Percentiles rank a stretch among this genome's conserved stretches.
phyloP scores from a whole-genome alignment of 148 eudicot species.

The Salicornia ramosissima region DNA sequence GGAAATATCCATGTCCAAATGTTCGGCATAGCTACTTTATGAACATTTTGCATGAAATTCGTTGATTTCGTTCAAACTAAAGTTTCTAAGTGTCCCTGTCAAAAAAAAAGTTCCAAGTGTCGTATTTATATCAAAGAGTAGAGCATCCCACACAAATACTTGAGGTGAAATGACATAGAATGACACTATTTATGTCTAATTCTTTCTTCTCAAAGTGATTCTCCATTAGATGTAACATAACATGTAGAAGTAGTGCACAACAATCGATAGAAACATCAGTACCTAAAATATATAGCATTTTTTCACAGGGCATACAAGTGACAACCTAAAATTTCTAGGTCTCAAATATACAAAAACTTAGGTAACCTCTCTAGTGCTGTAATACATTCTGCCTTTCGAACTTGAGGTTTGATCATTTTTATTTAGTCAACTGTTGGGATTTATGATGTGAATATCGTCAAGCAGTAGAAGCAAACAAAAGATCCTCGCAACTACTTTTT shows the following conservation, averaged over 20 bases:
- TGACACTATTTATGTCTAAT: neutral
- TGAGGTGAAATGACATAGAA: too few species aligned
- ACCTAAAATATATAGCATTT: neutral
- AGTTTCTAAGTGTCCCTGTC: too few species aligned
- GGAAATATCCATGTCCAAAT: too few species aligned
- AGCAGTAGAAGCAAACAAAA: neutral
- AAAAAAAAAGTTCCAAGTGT: too few species aligned
- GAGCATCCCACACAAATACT: too few species aligned
- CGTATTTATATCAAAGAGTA: too few species aligned
- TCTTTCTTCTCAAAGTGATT: neutral
- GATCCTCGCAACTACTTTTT: too few species aligned
- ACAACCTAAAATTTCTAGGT: neutral
- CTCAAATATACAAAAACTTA: conserved; percentile 1
- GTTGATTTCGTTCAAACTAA: too few species aligned
- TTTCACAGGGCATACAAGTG: neutral
- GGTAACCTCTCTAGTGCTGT: neutral
- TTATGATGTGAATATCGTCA: neutral
- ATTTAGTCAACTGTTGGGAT: neutral
- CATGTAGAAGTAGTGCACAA: neutral
- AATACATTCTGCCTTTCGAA: neutral
- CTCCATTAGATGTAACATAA: neutral
- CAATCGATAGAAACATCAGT: neutral
- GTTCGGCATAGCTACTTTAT: too few species aligned
- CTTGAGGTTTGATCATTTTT: neutral
- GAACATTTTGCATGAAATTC: too few species aligned